Conservation (phyloP, 345 rosid species). For the Excoecaria agallocha region DNA sequence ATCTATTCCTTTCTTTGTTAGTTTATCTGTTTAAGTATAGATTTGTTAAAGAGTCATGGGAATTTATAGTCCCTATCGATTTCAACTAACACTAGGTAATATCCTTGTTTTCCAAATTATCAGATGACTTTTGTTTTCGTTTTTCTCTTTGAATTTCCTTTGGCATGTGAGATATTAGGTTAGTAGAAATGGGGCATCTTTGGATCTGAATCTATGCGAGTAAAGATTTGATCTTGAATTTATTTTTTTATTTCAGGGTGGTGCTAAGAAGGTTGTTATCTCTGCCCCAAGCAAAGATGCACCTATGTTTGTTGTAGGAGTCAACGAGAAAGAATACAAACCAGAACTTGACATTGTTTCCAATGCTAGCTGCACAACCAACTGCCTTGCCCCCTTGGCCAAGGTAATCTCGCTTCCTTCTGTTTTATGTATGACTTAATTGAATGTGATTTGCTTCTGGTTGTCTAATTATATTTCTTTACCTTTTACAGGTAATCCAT, state of each 20-base stretch:
- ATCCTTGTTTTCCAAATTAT: neutral
- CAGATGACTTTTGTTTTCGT: neutral
- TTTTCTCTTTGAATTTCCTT: neutral
- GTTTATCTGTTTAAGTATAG: neutral
- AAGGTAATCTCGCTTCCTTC: slow-evolving; percentile 42
- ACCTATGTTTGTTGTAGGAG: slow-evolving; percentile 94
- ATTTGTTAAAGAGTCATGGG: neutral
- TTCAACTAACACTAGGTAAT: neutral
- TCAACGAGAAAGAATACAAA: slow-evolving; percentile 79
- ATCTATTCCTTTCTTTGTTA: neutral
- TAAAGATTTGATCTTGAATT: neutral
- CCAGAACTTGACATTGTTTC: slow-evolving; percentile 60
- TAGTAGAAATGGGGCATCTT: neutral
- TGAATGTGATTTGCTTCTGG: neutral
- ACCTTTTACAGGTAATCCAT: slow-evolving; percentile 55
- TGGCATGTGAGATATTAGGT: neutral
- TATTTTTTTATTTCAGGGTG: slow-evolving; percentile 49
- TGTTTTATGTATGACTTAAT: neutral
- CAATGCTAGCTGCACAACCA: slow-evolving; percentile 89
- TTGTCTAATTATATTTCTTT: neutral
- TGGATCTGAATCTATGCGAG: neutral
- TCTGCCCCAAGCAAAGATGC: slow-evolving; percentile 77
- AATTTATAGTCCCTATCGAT: neutral
- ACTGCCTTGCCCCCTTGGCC: slow-evolving; percentile 91
- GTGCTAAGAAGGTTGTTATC: slow-evolving; percentile 86